phyloP scores from a whole-genome alignment of 2,329 filamentous ascomycete species.

The Emmonsia crescens region DNA sequence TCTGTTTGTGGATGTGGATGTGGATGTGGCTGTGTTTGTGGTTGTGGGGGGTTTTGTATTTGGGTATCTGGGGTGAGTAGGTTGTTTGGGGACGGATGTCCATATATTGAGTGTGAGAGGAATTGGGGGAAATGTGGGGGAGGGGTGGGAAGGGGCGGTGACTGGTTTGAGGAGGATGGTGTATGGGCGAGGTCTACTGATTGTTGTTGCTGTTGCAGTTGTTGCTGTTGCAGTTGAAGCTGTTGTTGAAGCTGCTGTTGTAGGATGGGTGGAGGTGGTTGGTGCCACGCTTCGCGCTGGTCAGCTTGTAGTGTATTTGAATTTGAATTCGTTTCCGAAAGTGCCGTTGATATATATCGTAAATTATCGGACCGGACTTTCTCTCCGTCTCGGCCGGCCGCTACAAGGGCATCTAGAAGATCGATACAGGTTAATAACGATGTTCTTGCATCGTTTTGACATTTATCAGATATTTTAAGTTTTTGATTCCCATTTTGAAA shows the following conservation, averaged over 20 bases:
- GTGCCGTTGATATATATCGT: neutral
- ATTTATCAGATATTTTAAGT: neutral
- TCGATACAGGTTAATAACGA: neutral
- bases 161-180: neutral
- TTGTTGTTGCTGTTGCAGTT: neutral
- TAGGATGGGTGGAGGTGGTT: neutral
- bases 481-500: conserved; percentile 1
- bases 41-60: neutral
- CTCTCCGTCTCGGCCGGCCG: conserved; percentile 3
- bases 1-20: neutral
- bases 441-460: neutral
- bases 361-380: conserved; percentile 7
- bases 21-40: neutral
- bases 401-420: conserved; percentile 2
- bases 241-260: neutral
- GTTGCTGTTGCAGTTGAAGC: neutral
- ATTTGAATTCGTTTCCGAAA: neutral
- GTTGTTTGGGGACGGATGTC: neutral
- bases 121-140: neutral
- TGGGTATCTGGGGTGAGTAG: neutral
- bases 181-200: neutral
- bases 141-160: neutral
- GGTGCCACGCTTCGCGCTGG: neutral
- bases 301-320: neutral
- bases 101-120: neutral